Percentiles rank a stretch among this genome's conserved stretches.
phyloP scores from a whole-genome alignment of 1,284 basidiomycete genomes.

The Taiwanofungus camphoratus region DNA sequence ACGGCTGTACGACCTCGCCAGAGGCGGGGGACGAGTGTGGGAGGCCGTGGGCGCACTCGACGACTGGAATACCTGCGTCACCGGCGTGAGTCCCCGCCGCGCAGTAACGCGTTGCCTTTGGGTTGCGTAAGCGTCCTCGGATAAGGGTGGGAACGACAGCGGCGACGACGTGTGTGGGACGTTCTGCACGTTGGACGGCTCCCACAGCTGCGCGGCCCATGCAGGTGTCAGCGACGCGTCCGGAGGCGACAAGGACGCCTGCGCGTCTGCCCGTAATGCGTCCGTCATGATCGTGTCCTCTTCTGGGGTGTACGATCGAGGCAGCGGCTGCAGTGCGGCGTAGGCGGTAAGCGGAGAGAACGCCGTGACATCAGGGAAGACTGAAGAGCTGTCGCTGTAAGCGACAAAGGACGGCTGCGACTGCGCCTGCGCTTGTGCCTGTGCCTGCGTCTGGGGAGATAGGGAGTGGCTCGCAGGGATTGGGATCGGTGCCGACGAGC shows the following conservation, averaged over 20 bases:
- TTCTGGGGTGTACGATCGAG: constrained; percentile 49
- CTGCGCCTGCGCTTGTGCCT: no score
- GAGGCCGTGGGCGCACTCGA: constrained; percentile 59
- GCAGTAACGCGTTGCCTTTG: constrained; percentile 25
- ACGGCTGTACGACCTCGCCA: constrained; percentile 53
- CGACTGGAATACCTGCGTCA: constrained; percentile 68
- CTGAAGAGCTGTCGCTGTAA: constrained; percentile 30
- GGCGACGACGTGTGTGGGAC: constrained; percentile 16
- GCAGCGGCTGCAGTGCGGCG: constrained; percentile 54
- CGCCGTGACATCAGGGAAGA: constrained; percentile 41
- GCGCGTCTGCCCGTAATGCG: constrained; percentile 18
- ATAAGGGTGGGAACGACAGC: constrained; percentile 19
- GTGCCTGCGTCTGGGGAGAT: no score
- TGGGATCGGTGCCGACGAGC: constrained; percentile 46
- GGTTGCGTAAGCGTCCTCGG: constrained; percentile 27
- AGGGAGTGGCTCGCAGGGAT: constrained; percentile 43
- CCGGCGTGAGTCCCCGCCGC: constrained; percentile 29
- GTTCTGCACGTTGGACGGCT: constrained; percentile 23
- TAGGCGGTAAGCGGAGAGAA: constrained; percentile 53
- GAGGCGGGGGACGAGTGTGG: constrained; percentile 36
- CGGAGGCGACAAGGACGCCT: constrained; percentile 51
- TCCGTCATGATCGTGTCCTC: constrained; percentile 27
- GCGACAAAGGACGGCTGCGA: constrained; percentile 21
- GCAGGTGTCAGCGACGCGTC: constrained; percentile 45
- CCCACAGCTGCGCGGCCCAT: constrained; percentile 65